phyloP scores from a whole-genome alignment of 1,284 basidiomycete genomes.

The Tilletiaria anomala region DNA sequence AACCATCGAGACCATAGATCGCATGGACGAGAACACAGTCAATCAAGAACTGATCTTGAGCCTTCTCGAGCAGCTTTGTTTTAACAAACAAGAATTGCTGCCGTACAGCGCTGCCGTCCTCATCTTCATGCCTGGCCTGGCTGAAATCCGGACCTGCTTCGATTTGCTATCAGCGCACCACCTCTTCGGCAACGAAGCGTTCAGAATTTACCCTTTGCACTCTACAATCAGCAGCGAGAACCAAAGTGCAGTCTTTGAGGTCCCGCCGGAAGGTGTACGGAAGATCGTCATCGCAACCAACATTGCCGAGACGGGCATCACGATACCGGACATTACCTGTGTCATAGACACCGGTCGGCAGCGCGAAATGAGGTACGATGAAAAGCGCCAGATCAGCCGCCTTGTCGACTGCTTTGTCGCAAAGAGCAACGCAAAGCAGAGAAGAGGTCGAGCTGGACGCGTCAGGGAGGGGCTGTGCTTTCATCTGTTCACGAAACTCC shows the following conservation, averaged over 20 bases:
- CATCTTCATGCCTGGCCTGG: conserved; percentile 76
- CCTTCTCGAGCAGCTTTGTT: conserved; percentile 77
- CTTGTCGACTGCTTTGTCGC: conserved; percentile 86
- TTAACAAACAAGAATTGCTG: conserved; percentile 47
- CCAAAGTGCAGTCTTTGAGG: conserved; percentile 77
- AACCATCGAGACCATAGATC: conserved; percentile 67
- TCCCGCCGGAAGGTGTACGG: conserved; percentile 60
- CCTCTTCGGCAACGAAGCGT: conserved; percentile 55
- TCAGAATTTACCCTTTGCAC: conserved; percentile 79
- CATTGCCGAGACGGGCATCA: conserved; percentile 84
- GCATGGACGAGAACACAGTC: conserved; percentile 75
- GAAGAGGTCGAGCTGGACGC: conserved; percentile 82
- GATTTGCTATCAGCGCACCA: conserved; percentile 67
- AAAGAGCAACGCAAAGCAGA: conserved; percentile 80
- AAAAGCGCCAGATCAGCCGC: conserved; percentile 88
- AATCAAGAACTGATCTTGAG: conserved; percentile 50
- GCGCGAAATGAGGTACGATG: conserved; percentile 56
- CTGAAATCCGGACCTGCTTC: conserved; percentile 73
- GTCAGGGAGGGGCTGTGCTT: conserved; percentile 84
- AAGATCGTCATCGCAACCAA: conserved; percentile 72
- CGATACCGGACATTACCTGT: conserved; percentile 94
- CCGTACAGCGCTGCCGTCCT: conserved; percentile 68
- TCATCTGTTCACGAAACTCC: conserved; percentile 80
- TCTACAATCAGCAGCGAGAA: conserved; percentile 57
- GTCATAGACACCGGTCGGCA: conserved; percentile 95